Conservation (phyloP, 306 rosid genomes). For the Ceratonia siliqua region DNA sequence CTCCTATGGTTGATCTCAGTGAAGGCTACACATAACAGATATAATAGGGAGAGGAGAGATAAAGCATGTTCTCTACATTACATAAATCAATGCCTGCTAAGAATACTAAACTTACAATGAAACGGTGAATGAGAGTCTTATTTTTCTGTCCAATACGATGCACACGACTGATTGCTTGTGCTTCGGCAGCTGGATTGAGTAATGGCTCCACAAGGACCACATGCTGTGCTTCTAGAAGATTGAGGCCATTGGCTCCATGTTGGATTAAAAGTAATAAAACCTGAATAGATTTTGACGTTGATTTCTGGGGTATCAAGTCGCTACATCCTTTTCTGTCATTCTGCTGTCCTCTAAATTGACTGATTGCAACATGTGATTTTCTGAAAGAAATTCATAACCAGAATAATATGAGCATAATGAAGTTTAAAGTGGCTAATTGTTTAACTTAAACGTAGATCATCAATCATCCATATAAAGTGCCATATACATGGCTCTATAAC, state of each 20-base stretch:
- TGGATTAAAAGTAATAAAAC: slow-evolving; percentile 85
- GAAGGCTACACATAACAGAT: too few species aligned
- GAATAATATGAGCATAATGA: slow-evolving; percentile 8
- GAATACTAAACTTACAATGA: slow-evolving; percentile 58
- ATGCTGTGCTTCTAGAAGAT: slow-evolving; percentile 93
- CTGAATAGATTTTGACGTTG: slow-evolving; percentile 52
- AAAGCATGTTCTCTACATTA: slow-evolving; percentile 2
- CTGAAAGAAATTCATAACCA: slow-evolving; percentile 51
- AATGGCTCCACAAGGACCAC: slow-evolving; percentile 91
- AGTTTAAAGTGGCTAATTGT: slow-evolving; percentile 23
- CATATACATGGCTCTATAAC: neutral
- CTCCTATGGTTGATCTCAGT: neutral
- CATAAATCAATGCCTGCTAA: neutral
- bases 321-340: slow-evolving; percentile 40
- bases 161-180: slow-evolving; percentile 92
- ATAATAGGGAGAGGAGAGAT: slow-evolving; percentile 6
- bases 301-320: slow-evolving; percentile 32
- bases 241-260: slow-evolving; percentile 95
- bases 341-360: slow-evolving; percentile 75
- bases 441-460: slow-evolving; percentile 2
- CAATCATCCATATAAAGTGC: neutral
- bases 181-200: slow-evolving; percentile 95
- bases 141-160: slow-evolving; percentile 87
- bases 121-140: slow-evolving; percentile 82
- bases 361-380: slow-evolving; percentile 78